A percentile compares a stretch with the other conserved stretches of the same genome.
phyloP scores from a whole-genome alignment of 805 yeast species.

The Myxozyma kluyveri region DNA sequence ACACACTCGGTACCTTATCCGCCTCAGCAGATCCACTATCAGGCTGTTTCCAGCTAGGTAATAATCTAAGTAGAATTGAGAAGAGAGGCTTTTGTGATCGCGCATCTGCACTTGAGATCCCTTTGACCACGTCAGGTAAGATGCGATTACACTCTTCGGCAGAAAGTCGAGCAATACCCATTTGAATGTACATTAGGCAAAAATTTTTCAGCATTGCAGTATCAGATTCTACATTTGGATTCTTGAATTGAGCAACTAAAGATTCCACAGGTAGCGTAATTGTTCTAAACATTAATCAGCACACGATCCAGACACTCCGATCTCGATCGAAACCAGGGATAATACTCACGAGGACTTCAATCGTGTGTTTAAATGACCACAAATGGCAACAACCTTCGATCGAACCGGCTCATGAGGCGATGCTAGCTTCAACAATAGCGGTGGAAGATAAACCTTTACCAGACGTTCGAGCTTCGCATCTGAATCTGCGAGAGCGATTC shows the following conservation, averaged over 20 bases:
- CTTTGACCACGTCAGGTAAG: slow-evolving; percentile 49
- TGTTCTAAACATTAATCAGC: slow-evolving; percentile 16
- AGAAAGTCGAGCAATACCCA: slow-evolving; percentile 59
- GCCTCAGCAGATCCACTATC: slow-evolving; percentile 48
- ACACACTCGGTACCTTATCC: slow-evolving; percentile 38
- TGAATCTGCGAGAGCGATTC: slow-evolving; percentile 71
- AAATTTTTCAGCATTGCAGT: slow-evolving; percentile 18
- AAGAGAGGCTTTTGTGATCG: slow-evolving; percentile 57
- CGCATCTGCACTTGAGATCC: slow-evolving; percentile 44
- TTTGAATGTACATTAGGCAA: slow-evolving; percentile 58
- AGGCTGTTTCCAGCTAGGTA: slow-evolving; percentile 51
- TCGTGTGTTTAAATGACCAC: slow-evolving; percentile 67
- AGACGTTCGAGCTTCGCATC: slow-evolving; percentile 62
- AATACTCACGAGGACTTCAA: slow-evolving; percentile 45
- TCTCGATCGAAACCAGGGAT: background rate
- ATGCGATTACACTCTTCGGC: slow-evolving; percentile 40
- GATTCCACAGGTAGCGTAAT: slow-evolving; percentile 64
- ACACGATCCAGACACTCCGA: background rate
- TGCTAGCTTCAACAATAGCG: slow-evolving; percentile 72
- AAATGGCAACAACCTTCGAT: slow-evolving; percentile 60
- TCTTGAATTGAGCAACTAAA: slow-evolving; percentile 60
- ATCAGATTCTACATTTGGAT: slow-evolving; percentile 44
- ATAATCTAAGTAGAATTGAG: slow-evolving; percentile 54
- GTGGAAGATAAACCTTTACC: slow-evolving; percentile 64
- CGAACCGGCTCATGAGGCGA: slow-evolving; percentile 69